Conservation (phyloP, 1,139 yeast species). For the Wickerhamomyces sp. region DNA sequence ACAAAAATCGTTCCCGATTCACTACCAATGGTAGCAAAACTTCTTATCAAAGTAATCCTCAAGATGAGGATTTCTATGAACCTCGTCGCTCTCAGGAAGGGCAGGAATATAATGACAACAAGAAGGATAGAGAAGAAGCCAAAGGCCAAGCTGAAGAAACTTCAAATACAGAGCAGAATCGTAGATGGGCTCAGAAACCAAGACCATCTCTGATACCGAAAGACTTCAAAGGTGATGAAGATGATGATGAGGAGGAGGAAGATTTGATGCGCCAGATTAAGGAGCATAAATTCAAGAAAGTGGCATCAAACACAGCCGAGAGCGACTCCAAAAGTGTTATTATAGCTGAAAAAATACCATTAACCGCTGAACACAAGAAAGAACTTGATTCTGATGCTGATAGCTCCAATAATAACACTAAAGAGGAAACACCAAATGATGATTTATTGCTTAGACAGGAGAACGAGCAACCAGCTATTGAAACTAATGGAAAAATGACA, state of each 20-base stretch:
- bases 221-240: conserved; percentile 19
- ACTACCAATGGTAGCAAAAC: background rate
- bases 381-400: conserved; percentile 9
- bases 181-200: conserved; percentile 8
- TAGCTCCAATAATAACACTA: background rate
- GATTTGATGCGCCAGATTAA: background rate
- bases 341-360: conserved; percentile 13
- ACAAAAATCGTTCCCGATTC: background rate
- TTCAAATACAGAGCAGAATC: no score
- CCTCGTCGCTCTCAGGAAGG: background rate
- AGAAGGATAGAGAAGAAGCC: background rate
- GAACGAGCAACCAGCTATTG: no score
- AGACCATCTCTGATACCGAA: conserved; percentile 24
- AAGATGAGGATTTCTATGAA: conserved; percentile 1
- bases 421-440: background rate
- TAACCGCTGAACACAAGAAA: conserved; percentile 17
- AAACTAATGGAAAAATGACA: no score
- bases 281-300: conserved; percentile 1
- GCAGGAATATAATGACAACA: background rate
- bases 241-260: conserved; percentile 22
- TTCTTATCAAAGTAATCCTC: background rate
- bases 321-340: no score
- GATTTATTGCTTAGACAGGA: no score
- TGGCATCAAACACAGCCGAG: background rate
- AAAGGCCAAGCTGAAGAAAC: background rate